Percentiles rank a stretch among this genome's conserved stretches.
These are phyloP conservation scores for Fusarium pseudonygamai DNA, from an alignment of 2,329 filamentous ascomycete species.

Conservation along the genomic window DNA sequence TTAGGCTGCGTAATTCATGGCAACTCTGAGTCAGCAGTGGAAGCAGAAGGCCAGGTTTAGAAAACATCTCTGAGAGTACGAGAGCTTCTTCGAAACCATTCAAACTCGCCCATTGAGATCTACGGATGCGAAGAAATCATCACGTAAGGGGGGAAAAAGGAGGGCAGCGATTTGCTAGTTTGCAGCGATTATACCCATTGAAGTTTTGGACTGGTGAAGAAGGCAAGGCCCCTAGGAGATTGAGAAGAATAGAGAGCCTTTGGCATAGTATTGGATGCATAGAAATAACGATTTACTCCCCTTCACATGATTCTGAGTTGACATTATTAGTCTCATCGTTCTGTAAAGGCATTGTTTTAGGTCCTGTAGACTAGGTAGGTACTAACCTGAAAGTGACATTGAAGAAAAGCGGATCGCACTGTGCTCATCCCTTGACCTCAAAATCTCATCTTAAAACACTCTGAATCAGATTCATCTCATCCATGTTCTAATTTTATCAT, in stretches of 20 bases:
- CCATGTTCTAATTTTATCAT: not conserved
- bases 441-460: conserved; percentile 29
- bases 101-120: not conserved
- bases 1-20: conserved; percentile 66
- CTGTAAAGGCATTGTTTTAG: too few species aligned
- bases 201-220: conserved; percentile 5
- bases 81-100: not conserved
- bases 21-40: conserved; percentile 35
- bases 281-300: not conserved
- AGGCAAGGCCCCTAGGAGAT: not conserved
- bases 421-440: conserved; percentile 31
- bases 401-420: conserved; percentile 40
- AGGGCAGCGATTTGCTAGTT: not conserved
- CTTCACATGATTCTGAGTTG: not conserved
- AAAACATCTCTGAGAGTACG: not conserved
- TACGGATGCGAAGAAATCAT: not conserved
- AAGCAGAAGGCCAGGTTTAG: conserved; percentile 10
- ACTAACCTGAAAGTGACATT: not conserved
- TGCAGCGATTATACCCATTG: conserved; percentile 28
- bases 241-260: not conserved
- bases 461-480: conserved; percentile 10
- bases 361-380: not conserved
- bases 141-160: not conserved
- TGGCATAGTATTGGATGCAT: not conserved
- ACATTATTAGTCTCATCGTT: too few species aligned